These are phyloP conservation scores for Xylaria intraflava DNA, from an alignment of 495 filamentous ascomycete species.

Conservation along the genomic window DNA sequence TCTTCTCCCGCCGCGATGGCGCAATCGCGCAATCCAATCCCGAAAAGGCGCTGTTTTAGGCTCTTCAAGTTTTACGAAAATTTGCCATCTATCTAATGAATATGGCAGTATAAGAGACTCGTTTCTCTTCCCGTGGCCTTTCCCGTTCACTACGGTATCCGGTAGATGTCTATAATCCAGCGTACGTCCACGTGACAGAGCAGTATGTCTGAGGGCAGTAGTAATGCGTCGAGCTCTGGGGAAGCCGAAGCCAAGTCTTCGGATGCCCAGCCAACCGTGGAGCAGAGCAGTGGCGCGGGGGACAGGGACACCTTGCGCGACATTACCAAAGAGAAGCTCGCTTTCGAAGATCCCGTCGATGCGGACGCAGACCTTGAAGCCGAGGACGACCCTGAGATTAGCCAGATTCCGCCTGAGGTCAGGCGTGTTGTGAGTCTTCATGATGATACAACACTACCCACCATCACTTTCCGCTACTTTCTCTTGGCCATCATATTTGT, in stretches of 20 bases:
- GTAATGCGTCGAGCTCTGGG: conserved; percentile 1
- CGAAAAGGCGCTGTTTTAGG: too few species aligned
- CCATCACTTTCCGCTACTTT: conserved; percentile 53
- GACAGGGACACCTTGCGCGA: background rate
- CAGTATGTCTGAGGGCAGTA: conserved; percentile 4
- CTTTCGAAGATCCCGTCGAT: conserved; percentile 31
- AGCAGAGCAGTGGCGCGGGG: background rate
- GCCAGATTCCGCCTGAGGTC: conserved; percentile 42
- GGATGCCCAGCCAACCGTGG: conserved; percentile 1
- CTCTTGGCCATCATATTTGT: conserved; percentile 47
- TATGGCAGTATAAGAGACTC: too few species aligned
- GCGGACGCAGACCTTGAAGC: conserved; percentile 23
- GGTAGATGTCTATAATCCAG: background rate
- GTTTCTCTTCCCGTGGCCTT: too few species aligned
- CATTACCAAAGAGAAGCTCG: conserved; percentile 12
- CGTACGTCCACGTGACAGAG: background rate
- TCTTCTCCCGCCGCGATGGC: too few species aligned
- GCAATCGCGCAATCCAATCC: too few species aligned
- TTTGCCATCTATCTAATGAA: too few species aligned
- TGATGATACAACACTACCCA: conserved; percentile 46
- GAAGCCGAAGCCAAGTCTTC: conserved; percentile 8
- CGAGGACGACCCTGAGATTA: conserved; percentile 43
- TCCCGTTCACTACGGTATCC: background rate
- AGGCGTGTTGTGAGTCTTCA: conserved; percentile 47
- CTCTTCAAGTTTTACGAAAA: too few species aligned